Conservation (phyloP, 1,284 basidiomycete genomes). For the Trichosporon sp. region DNA sequence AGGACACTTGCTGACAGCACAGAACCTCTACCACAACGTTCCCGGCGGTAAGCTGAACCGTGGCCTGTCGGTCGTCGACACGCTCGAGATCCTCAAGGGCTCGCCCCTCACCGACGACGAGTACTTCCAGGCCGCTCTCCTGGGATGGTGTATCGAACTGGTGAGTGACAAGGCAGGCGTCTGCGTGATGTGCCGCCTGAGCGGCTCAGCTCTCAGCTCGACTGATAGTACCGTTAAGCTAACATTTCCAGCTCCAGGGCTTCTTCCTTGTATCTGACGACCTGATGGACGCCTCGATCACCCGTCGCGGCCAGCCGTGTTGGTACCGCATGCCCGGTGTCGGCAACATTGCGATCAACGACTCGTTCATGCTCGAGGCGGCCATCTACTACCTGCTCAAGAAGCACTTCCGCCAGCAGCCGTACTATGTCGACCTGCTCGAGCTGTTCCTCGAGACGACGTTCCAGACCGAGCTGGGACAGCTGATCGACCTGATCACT, state of each 20-base stretch:
- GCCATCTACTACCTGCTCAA: constrained; percentile 90
- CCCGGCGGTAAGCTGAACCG: constrained; percentile 96
- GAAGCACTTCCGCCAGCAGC: constrained; percentile 73
- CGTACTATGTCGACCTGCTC: constrained; percentile 80
- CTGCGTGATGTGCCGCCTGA: too few species aligned
- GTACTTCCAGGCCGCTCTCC: constrained; percentile 80
- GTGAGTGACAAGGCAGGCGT: constrained; percentile 53
- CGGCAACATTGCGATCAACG: constrained; percentile 89
- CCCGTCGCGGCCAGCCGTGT: constrained; percentile 95
- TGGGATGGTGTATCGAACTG: constrained; percentile 95
- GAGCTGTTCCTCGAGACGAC: constrained; percentile 91
- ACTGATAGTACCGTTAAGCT: background rate
- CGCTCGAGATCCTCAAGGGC: constrained; percentile 79
- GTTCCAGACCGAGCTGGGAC: constrained; percentile 93
- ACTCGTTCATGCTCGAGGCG: constrained; percentile 91
- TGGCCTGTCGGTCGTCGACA: constrained; percentile 90
- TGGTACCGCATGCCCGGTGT: constrained; percentile 79
- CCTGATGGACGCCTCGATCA: constrained; percentile 91
- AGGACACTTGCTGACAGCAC: background rate
- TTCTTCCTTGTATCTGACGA: constrained; percentile 98
- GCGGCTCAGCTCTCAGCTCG: too few species aligned
- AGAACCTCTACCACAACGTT: constrained; percentile 92
- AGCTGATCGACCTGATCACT: constrained; percentile 91
- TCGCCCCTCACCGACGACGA: constrained; percentile 62
- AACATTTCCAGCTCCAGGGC: constrained; percentile 70